Evolutionary conservation across 352 stramenopile genomes (phyloP), one percentile per base, ranked within the genome.

Genomic region (Peronospora tabacina): DNA sequence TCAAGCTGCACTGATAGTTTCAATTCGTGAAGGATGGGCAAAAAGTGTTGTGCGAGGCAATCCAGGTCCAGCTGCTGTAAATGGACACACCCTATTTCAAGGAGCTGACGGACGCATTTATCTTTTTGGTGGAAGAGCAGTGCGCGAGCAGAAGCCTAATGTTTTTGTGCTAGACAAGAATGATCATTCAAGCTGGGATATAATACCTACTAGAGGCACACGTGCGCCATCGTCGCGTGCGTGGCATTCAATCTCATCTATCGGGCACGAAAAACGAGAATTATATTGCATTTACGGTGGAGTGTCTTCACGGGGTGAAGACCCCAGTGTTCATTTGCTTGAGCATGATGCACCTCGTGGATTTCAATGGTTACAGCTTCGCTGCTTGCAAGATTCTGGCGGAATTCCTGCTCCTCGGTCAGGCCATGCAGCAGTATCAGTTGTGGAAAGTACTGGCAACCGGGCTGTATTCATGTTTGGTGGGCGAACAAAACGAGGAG

Each of bases 11-110:
- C 39, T 74, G 7, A 45, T 76, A 13, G 17, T 68, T 2, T 63
- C 66, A 11, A 57, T 70, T 30, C 59, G 63, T 34, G 38, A 63
- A n/a, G 77, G 77, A 5, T 89, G 77, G 77, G 47, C 44, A 9
- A 32, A 50, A 0, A 49, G 66, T 19, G 35, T 61, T 13, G 70
- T 89, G 4, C 70, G 70, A 55, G 77, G 77, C 2, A 89, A 89
- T 20, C 77, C 77, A 19, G 70, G 70, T n/a, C 77, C 77, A 24
- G 61, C 72, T 30, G 74, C 62, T 33, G 49, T 85, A 6, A 89
- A 86, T 35, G 77, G 77, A 5, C 77, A 89, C 22, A 66, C 59
- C 1, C 52, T 89, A n/a, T 84, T 84, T 33, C 38, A 30, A 42
- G 66, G 54, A 16, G 19, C 26, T 3, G 50, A 59, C 13, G 46